These are phyloP conservation scores for Immersiporthe knoxdaviesiana DNA, from an alignment of 2,329 filamentous ascomycete genomes.

Conservation along the genomic window DNA sequence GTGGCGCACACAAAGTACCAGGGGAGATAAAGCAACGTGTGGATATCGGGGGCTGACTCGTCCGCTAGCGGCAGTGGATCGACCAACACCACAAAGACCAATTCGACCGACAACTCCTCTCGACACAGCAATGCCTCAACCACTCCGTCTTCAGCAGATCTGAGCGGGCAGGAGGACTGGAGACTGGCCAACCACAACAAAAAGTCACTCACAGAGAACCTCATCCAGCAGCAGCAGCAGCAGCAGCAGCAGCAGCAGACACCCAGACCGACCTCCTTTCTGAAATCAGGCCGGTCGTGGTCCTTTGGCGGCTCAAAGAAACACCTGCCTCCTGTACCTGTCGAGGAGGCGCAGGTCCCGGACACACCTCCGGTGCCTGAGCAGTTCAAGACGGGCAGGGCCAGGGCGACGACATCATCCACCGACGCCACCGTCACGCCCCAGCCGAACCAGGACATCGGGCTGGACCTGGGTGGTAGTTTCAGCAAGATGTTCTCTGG, in stretches of 20 bases:
- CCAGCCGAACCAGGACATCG: conserved; percentile 49
- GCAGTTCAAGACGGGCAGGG: conserved; percentile 38
- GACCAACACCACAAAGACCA: conserved; percentile 64
- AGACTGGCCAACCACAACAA: conserved; percentile 37
- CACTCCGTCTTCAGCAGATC: conserved; percentile 60
- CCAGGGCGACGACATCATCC: conserved; percentile 58
- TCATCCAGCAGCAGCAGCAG: conserved; percentile 45
- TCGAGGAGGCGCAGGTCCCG: conserved; percentile 41
- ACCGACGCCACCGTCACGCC: conserved; percentile 58
- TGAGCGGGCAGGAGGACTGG: conserved; percentile 46
- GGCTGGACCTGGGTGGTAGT: conserved; percentile 60
- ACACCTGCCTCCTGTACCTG: conserved; percentile 42
- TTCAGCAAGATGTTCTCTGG: conserved; percentile 59
- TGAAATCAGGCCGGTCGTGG: conserved; percentile 61
- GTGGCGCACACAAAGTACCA: conserved; percentile 30
- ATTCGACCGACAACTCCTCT: conserved; percentile 63
- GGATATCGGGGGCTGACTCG: conserved; percentile 43
- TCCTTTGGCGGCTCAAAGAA: conserved; percentile 64
- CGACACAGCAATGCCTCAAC: conserved; percentile 66
- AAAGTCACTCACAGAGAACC: conserved; percentile 45
- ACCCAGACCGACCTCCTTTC: conserved; percentile 56
- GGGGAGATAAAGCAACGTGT: conserved; percentile 31
- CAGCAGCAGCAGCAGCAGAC: conserved; percentile 46
- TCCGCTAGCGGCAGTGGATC: conserved; percentile 58
- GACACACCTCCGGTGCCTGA: conserved; percentile 43